These are phyloP conservation scores for Apium graveolens DNA, from an alignment of 129 eudicot species.

Conservation along the genomic window DNA sequence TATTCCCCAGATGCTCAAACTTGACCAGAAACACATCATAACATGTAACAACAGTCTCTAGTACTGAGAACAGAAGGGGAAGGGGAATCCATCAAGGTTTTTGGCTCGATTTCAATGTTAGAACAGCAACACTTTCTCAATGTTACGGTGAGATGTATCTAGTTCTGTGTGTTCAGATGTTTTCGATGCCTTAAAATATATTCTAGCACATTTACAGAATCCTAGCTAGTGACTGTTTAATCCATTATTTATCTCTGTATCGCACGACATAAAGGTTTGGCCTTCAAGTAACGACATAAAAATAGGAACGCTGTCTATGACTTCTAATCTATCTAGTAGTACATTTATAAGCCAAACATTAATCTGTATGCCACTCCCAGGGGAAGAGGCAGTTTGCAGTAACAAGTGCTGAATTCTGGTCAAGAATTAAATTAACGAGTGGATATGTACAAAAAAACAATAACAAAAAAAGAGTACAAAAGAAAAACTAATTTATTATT, in stretches of 20 bases:
- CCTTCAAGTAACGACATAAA: background rate
- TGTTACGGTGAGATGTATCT: too few relatives aligned
- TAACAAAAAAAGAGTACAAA: background rate
- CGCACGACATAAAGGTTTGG: background rate
- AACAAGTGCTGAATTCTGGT: background rate
- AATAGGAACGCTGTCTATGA: background rate
- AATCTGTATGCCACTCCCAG: background rate
- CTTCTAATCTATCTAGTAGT: background rate
- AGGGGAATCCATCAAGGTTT: too few relatives aligned
- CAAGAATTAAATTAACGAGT: background rate
- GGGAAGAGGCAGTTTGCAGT: background rate
- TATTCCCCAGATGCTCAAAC: background rate
- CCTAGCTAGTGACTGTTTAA: background rate
- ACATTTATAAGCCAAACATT: background rate
- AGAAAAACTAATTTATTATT: background rate
- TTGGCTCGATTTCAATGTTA: too few relatives aligned
- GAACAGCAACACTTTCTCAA: background rate
- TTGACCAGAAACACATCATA: too few relatives aligned
- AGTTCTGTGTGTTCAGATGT: too few relatives aligned
- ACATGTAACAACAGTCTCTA: too few relatives aligned
- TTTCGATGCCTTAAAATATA: background rate
- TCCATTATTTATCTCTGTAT: background rate
- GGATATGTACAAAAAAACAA: background rate
- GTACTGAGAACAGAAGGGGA: too few relatives aligned
- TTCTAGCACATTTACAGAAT: background rate